Conservation (phyloP, 78 protist species). For the Dictyostelium discoideum region DNA sequence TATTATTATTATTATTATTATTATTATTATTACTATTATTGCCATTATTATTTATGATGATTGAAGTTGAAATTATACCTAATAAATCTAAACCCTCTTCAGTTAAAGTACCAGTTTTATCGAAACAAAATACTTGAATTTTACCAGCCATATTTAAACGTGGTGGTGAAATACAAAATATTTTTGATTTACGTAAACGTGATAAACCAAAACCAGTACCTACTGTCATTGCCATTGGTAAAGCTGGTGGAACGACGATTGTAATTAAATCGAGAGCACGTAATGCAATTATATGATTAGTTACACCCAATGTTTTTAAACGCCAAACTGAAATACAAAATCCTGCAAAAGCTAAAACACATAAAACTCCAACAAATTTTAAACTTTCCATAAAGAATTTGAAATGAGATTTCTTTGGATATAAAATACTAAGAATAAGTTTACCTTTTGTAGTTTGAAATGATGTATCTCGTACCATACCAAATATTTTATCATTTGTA, state of each 20-base stretch:
- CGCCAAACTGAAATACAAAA: constrained; percentile 49
- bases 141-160: constrained; percentile 89
- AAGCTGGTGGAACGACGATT: constrained; percentile 92
- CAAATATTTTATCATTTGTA: background rate
- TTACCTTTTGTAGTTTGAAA: constrained; percentile 89
- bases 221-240: constrained; percentile 93
- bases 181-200: constrained; percentile 57
- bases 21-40: background rate
- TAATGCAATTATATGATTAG: constrained; percentile 11
- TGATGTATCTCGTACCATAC: constrained; percentile 75
- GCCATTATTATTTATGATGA: background rate
- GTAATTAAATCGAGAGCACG: constrained; percentile 92
- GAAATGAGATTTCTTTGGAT: constrained; percentile 85
- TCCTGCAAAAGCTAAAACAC: constrained; percentile 65
- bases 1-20: background rate
- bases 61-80: constrained; percentile 65
- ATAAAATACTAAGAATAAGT: constrained; percentile 83
- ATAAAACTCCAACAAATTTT: constrained; percentile 81
- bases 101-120: constrained; percentile 97
- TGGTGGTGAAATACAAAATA: constrained; percentile 88
- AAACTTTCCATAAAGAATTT: constrained; percentile 88
- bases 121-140: constrained; percentile 86
- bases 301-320: background rate
- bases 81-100: constrained; percentile 92
- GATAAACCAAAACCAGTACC: constrained; percentile 86